Conservation (phyloP, 2,329 filamentous ascomycete genomes). For the Macrophomina phaseolina region DNA sequence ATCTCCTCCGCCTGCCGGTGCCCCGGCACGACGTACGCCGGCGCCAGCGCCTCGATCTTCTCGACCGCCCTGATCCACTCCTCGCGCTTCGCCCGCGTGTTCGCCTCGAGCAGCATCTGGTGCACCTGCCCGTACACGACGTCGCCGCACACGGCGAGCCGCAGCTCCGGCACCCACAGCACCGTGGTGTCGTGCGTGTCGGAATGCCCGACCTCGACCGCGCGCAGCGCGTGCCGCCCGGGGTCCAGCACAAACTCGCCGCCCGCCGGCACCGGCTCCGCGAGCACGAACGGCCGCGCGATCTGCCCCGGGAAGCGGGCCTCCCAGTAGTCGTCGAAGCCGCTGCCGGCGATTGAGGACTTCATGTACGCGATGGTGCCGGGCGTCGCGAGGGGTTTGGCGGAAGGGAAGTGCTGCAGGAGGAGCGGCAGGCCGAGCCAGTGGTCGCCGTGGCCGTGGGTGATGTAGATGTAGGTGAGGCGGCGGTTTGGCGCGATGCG, state of each 20-base stretch:
- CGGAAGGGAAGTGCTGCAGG: conserved; percentile 38
- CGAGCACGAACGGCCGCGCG: background rate
- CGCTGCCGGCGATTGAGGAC: conserved; percentile 30
- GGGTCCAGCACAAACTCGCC: conserved; percentile 32
- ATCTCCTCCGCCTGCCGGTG: conserved; percentile 37
- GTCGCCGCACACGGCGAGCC: conserved; percentile 47
- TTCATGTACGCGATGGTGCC: conserved; percentile 34
- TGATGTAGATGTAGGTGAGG: conserved; percentile 48
- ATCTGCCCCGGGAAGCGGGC: conserved; percentile 6
- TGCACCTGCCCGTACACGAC: conserved; percentile 47
- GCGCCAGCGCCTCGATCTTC: conserved; percentile 40
- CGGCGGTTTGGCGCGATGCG: conserved; percentile 34
- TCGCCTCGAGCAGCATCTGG: conserved; percentile 44
- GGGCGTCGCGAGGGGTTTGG: conserved; percentile 35
- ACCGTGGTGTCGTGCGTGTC: conserved; percentile 40
- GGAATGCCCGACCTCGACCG: conserved; percentile 34
- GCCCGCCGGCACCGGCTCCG: conserved; percentile 29
- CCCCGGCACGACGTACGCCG: conserved; percentile 41
- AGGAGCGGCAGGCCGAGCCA: conserved; percentile 44
- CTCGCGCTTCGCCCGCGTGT: conserved; percentile 38
- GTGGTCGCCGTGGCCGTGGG: conserved; percentile 52
- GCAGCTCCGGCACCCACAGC: conserved; percentile 43
- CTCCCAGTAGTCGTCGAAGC: conserved; percentile 8
- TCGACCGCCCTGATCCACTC: conserved; percentile 44
- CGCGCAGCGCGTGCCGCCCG: conserved; percentile 30